These are phyloP conservation scores for Falciphora oryzae DNA, from an alignment of 2,329 filamentous ascomycete species.

Conservation along the genomic window DNA sequence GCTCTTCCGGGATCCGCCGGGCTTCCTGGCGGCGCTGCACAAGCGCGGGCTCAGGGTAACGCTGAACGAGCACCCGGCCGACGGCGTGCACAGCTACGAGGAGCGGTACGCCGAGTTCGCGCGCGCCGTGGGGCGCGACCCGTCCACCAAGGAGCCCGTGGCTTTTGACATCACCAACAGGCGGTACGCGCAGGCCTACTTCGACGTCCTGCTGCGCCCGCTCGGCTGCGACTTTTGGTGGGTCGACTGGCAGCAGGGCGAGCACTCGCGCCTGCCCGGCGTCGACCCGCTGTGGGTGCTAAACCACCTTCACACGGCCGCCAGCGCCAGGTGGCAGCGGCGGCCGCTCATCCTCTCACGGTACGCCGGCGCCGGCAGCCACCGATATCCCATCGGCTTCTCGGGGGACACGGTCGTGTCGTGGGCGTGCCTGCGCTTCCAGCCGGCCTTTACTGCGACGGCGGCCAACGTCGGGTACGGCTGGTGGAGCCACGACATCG, in stretches of 20 bases:
- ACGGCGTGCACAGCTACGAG: conserved; percentile 51
- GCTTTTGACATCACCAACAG: conserved; percentile 49
- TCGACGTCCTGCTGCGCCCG: conserved; percentile 48
- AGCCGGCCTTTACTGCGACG: conserved; percentile 61
- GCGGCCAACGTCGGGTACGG: conserved; percentile 63
- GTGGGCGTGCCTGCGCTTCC: conserved; percentile 56
- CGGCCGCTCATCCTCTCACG: conserved; percentile 51
- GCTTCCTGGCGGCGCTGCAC: conserved; percentile 46
- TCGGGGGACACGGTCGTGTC: conserved; percentile 55
- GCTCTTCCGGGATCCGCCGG: conserved; percentile 49
- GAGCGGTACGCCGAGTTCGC: conserved; percentile 51
- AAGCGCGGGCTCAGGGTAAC: conserved; percentile 46
- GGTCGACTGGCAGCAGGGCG: conserved; percentile 63
- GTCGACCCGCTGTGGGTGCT: conserved; percentile 60
- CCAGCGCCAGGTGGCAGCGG: conserved; percentile 26
- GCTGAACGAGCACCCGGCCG: conserved; percentile 58
- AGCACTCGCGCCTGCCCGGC: conserved; percentile 46
- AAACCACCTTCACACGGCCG: conserved; percentile 51
- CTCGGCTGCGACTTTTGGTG: conserved; percentile 60
- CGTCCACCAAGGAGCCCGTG: conserved; percentile 37
- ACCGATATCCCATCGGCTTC: conserved; percentile 60
- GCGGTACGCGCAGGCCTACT: conserved; percentile 52
- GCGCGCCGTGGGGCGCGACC: conserved; percentile 44
- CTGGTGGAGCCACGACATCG: conserved; percentile 65
- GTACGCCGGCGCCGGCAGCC: conserved; percentile 56